Evolutionary conservation across 179 eudicot genomes (phyloP), one percentile per base, ranked within the genome.

Genomic region (Sideroxylon spinosum): DNA sequence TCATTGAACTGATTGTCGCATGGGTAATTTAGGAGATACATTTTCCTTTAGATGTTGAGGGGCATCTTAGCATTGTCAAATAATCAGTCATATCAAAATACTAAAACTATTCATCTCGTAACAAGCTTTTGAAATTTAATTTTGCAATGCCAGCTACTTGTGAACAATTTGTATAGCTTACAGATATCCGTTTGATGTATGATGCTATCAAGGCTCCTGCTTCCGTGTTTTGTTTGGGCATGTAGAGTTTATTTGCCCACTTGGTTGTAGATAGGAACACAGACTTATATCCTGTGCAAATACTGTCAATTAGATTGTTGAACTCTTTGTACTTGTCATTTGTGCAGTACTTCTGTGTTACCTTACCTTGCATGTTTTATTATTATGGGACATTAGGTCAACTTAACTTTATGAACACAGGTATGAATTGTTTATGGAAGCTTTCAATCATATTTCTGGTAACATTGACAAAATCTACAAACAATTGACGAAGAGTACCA

Each of bases 391-490:
- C 22, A 63, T 14, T 44, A 28, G 48, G 71, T 62, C 55, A 23
- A 4, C 76, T 68, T 74, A 63, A 76, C 79, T 71, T 63, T 56
- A 13, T 77, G 79, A 74, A 68, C 73, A 71, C 93, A 95, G 99
- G 88, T 79, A 81, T 80, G 90, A 78, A 57, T 85, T 87, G 77
- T 94, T 96, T 79, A 94, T 88, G 96, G 94, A 91, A 78, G 99
- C 99, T 23, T 96, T 93, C 84, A 84, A 88, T 79, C 99, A 96
- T 79, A 91, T 96, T 70, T 86, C 94, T 50, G 81, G 85, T 23
- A 92, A 84, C 84, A 96, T 96, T 78, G 96, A 94, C 87, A 92
- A 87, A 87, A 96, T 96, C 60, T 96, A 96, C 92, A 96, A 96
- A 81, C 94, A 94, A 84, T 89, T 96, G 50, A 96, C 99, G 14